Evolutionary conservation across 2,329 filamentous ascomycete genomes (phyloP).

Genomic region (Colletotrichum sublineola): DNA sequence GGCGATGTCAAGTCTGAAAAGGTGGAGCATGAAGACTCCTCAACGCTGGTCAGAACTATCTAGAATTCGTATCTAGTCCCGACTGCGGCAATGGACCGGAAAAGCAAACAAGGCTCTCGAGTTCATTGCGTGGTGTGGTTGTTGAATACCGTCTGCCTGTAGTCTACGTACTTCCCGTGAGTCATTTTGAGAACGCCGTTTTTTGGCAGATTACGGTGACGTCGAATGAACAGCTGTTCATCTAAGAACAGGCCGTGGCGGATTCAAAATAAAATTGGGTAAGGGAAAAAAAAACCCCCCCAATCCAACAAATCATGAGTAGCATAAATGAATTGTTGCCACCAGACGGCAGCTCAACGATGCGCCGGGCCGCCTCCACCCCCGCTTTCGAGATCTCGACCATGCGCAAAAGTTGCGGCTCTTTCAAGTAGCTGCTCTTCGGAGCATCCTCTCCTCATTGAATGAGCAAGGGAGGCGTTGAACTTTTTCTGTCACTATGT

Average conservation of each 20-base stretch:
- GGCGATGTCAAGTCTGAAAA: constrained; percentile 3
- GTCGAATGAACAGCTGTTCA: background rate
- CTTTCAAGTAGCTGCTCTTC: background rate
- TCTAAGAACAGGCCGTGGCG: background rate
- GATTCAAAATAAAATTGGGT: no score
- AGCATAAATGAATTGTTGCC: background rate
- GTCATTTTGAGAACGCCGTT: background rate
- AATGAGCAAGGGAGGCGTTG: no score
- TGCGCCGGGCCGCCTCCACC: background rate
- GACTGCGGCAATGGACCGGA: background rate
- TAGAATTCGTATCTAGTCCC: background rate
- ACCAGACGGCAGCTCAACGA: background rate
- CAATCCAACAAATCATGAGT: no score
- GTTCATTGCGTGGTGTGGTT: no score
- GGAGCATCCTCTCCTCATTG: background rate
- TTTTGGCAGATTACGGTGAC: background rate
- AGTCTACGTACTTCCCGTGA: background rate
- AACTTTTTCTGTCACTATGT: background rate
- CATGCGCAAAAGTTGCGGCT: background rate
- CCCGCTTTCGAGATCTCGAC: background rate
- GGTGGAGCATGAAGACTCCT: constrained; percentile 6
- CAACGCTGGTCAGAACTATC: background rate
- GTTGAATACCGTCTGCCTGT: background rate
- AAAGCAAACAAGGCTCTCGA: background rate
- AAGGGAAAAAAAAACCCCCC: background rate